These are phyloP conservation scores for Puccinia polysora DNA, from an alignment of 1,284 basidiomycete genomes.

Conservation along the genomic window DNA sequence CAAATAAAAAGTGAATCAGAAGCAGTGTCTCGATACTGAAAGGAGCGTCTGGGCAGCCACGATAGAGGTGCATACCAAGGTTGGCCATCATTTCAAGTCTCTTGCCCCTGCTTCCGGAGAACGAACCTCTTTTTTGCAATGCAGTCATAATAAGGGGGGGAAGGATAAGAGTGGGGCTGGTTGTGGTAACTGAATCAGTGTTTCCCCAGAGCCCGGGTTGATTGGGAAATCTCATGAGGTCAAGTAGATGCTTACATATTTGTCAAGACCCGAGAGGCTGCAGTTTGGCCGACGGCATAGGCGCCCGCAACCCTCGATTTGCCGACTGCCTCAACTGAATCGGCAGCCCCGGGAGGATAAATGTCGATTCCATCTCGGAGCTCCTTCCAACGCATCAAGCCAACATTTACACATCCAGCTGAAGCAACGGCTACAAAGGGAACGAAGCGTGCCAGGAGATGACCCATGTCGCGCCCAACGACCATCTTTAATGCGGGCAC, in stretches of 20 bases:
- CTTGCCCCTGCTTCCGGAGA: conserved; percentile 35
- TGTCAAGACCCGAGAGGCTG: conserved; percentile 57
- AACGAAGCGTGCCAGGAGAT: conserved; percentile 55
- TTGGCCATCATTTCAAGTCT: conserved; percentile 17
- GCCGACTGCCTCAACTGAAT: conserved; percentile 54
- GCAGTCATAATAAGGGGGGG: conserved; percentile 57
- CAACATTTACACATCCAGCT: conserved; percentile 58
- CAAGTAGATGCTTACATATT: conserved; percentile 55
- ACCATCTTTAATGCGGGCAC: conserved; percentile 54
- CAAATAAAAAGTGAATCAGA: background rate
- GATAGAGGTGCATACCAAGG: conserved; percentile 21
- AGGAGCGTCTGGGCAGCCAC: background rate
- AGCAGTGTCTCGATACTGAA: background rate
- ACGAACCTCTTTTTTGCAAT: conserved; percentile 53
- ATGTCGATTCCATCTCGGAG: conserved; percentile 58
- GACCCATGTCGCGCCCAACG: conserved; percentile 50
- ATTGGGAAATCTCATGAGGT: background rate
- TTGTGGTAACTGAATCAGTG: background rate
- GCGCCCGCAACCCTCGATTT: conserved; percentile 56
- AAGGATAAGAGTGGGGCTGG: conserved; percentile 58
- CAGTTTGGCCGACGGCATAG: conserved; percentile 58
- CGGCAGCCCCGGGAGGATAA: conserved; percentile 50
- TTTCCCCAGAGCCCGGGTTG: background rate
- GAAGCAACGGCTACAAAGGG: conserved; percentile 58
- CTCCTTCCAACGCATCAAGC: conserved; percentile 60